A percentile compares a stretch with the other conserved stretches of the same genome.
phyloP scores from a whole-genome alignment of 2,329 filamentous ascomycete species.

The Colletotrichum musicola region DNA sequence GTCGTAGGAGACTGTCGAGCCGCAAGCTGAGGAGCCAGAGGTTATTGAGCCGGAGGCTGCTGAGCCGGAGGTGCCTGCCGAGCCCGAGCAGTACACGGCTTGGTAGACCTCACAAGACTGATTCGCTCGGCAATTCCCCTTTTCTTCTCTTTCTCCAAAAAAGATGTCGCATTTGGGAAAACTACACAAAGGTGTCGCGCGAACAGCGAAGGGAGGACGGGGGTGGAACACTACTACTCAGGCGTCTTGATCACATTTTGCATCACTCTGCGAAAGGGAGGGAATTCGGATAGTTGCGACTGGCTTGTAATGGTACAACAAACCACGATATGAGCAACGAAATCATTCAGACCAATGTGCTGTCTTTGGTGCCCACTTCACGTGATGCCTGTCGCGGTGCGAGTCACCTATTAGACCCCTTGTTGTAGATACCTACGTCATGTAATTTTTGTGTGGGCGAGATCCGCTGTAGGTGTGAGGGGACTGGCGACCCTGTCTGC shows the following conservation, averaged over 20 bases:
- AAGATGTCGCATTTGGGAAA: slow-evolving; percentile 30
- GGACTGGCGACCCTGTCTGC: not conserved
- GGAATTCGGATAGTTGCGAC: slow-evolving; percentile 41
- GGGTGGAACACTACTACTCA: slow-evolving; percentile 42
- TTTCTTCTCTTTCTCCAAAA: slow-evolving; percentile 26
- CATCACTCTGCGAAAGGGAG: slow-evolving; percentile 42
- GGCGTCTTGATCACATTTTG: slow-evolving; percentile 43
- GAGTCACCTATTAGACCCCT: no score
- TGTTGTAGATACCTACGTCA: no score
- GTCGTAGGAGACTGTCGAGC: slow-evolving; percentile 54
- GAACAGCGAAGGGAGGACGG: slow-evolving; percentile 37
- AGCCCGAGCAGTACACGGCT: not conserved
- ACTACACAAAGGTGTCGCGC: slow-evolving; percentile 20
- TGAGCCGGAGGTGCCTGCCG: not conserved
- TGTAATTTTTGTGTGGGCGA: no score
- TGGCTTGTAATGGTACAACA: slow-evolving; percentile 42
- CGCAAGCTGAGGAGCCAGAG: not conserved
- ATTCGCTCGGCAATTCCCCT: slow-evolving; percentile 18
- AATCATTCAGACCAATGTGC: slow-evolving; percentile 32
- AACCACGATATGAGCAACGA: slow-evolving; percentile 42
- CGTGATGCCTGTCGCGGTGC: not conserved
- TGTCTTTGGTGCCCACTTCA: not conserved
- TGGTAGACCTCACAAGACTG: slow-evolving; percentile 8
- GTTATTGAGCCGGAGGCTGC: not conserved
- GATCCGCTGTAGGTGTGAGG: no score